phyloP scores from a whole-genome alignment of 2,329 filamentous ascomycete species.

The Talaromyces sp. region DNA sequence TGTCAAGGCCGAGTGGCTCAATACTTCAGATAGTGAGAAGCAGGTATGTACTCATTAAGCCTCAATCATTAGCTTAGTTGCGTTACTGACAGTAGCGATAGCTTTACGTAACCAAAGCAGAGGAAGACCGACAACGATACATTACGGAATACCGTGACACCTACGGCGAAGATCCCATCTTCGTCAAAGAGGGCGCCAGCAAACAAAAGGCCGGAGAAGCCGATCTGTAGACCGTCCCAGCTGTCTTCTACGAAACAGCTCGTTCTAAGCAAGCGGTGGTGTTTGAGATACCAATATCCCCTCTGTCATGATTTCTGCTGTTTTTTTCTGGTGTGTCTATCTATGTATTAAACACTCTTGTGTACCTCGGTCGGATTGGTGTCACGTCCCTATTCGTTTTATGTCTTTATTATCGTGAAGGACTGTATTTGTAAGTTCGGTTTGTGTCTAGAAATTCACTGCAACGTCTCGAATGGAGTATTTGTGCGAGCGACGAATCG shows the following conservation, averaged over 20 bases:
- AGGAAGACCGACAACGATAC: constrained; percentile 33
- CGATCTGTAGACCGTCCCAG: background rate
- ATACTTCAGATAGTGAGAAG: constrained; percentile 32
- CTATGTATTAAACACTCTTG: constrained; percentile 2
- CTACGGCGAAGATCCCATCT: constrained; percentile 31
- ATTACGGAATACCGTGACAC: constrained; percentile 32
- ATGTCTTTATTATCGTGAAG: constrained; percentile 4
- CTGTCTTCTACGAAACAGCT: background rate
- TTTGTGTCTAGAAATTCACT: background rate
- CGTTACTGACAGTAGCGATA: constrained; percentile 1
- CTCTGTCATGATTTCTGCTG: constrained; percentile 1
- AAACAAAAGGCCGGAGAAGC: background rate
- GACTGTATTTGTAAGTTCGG: constrained; percentile 18
- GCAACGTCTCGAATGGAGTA: background rate
- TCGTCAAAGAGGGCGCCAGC: background rate
- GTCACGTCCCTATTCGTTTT: background rate
- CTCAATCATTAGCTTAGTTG: background rate
- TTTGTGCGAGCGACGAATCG: background rate
- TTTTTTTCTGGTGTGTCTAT: background rate
- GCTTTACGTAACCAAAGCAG: constrained; percentile 27
- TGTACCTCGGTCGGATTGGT: constrained; percentile 5
- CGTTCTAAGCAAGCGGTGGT: background rate
- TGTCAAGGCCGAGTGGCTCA: constrained; percentile 27
- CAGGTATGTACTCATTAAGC: constrained; percentile 30
- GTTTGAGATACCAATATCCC: constrained; percentile 7